Percentiles rank a stretch among this genome's conserved stretches.
phyloP scores from a whole-genome alignment of 2,329 filamentous ascomycete species.

The Cadophora sp. region DNA sequence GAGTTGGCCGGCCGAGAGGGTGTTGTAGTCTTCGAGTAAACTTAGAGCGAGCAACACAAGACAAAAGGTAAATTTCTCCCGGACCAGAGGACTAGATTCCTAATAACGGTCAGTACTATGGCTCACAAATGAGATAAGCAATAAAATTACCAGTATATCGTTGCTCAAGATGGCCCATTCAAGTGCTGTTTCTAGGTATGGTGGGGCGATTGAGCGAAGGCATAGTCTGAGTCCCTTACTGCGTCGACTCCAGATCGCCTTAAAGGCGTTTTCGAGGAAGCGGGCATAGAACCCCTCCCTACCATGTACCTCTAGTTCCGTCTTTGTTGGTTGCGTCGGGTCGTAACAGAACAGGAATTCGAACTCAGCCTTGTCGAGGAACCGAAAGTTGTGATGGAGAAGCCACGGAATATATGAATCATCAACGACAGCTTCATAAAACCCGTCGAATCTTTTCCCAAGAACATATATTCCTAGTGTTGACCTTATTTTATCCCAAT shows the following conservation, averaged over 20 bases:
- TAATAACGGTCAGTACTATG: conserved; percentile 9
- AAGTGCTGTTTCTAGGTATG: conserved; percentile 3
- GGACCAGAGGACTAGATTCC: conserved; percentile 9
- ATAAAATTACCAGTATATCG: conserved; percentile 17
- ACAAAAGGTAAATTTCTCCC: conserved; percentile 14
- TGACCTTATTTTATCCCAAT: conserved; percentile 21
- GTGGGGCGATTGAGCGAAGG: conserved; percentile 6
- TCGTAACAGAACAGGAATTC: conserved; percentile 16
- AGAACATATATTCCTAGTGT: conserved; percentile 20
- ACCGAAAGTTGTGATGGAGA: conserved; percentile 16
- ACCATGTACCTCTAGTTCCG: conserved; percentile 19
- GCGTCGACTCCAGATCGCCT: conserved; percentile 19
- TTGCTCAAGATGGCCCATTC: conserved; percentile 21
- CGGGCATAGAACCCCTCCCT: neutral
- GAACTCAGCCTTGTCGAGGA: conserved; percentile 16
- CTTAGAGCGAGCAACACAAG: conserved; percentile 17
- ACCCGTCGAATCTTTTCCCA: conserved; percentile 15
- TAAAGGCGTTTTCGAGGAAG: conserved; percentile 24
- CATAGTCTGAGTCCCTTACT: conserved; percentile 15
- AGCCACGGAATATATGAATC: conserved; percentile 25
- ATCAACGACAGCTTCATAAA: conserved; percentile 18
- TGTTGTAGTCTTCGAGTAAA: conserved; percentile 15
- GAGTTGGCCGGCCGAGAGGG: conserved; percentile 3
- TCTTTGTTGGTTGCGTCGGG: conserved; percentile 14
- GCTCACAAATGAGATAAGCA: neutral